These are phyloP conservation scores for Tubosaeta sp. DNA, from an alignment of 768 basidiomycete genomes.

Conservation along the genomic window DNA sequence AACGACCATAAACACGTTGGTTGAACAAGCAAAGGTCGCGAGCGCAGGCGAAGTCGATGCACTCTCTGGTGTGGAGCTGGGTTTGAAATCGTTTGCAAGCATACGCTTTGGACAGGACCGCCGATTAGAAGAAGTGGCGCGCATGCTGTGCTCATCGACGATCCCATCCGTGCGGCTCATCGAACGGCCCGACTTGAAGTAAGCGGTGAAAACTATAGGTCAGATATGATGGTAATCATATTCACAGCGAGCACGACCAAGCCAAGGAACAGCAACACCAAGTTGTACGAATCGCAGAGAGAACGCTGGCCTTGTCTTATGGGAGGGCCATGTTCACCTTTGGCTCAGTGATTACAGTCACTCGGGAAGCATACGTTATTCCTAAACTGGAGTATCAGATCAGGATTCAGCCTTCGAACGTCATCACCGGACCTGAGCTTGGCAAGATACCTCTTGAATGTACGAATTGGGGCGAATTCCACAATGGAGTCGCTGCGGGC, in stretches of 20 bases:
- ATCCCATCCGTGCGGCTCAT: conserved; percentile 60
- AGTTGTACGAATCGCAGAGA: conserved; percentile 74
- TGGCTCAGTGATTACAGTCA: conserved; percentile 71
- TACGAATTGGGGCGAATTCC: conserved; percentile 92
- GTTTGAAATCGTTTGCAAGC: conserved; percentile 67
- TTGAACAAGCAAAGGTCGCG: conserved; percentile 46
- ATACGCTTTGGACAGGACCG: conserved; percentile 90
- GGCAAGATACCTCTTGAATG: conserved; percentile 73
- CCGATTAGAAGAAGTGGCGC: conserved; percentile 84
- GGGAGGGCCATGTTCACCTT: conserved; percentile 93
- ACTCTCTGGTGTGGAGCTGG: conserved; percentile 69
- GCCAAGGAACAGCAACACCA: conserved; percentile 81
- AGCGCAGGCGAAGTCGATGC: conserved; percentile 53
- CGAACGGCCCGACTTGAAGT: conserved; percentile 72
- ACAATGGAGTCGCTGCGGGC: conserved; percentile 93
- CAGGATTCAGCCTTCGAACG: conserved; percentile 69
- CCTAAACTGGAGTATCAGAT: conserved; percentile 77
- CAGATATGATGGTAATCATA: neutral
- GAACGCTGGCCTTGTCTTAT: conserved; percentile 85
- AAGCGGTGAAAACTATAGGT: conserved; percentile 23
- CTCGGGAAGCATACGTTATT: conserved; percentile 72
- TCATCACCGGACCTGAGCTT: conserved; percentile 58
- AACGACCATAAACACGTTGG: conserved; percentile 48
- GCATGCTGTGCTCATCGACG: conserved; percentile 81
- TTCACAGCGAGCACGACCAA: conserved; percentile 77